Conservation (phyloP, 805 yeast species). For the Teunomyces tritomae region DNA sequence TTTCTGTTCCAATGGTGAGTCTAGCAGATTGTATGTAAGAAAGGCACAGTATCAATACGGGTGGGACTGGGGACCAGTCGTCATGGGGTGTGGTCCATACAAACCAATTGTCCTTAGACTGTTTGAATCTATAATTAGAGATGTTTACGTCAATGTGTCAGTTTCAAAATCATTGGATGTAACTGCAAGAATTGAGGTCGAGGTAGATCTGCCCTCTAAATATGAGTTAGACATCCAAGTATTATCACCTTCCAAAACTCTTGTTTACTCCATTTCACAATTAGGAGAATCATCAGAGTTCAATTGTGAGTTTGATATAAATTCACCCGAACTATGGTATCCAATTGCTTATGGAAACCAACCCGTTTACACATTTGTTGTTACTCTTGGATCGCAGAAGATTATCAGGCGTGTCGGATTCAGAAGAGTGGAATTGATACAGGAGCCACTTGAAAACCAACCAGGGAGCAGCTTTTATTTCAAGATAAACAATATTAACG, state of each 20-base stretch:
- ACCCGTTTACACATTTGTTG: conserved; percentile 8
- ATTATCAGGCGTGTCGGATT: neutral
- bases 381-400: neutral
- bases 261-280: neutral
- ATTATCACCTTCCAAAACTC: neutral
- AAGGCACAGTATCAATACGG: conserved; percentile 56
- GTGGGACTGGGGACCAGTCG: conserved; percentile 57
- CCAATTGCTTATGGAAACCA: neutral
- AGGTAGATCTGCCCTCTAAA: neutral
- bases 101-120: conserved; percentile 29
- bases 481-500: conserved; percentile 37
- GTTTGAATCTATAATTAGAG: neutral
- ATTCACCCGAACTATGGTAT: neutral
- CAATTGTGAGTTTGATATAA: neutral
- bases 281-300: neutral
- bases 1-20: conserved; percentile 41
- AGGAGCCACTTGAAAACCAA: conserved; percentile 9
- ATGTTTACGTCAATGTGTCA: neutral
- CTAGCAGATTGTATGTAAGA: conserved; percentile 42
- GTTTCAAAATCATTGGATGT: neutral
- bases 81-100: conserved; percentile 46
- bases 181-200: neutral
- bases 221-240: neutral
- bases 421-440: neutral
- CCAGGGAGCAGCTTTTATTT: conserved; percentile 44